phyloP scores from a whole-genome alignment of 164 flowering plant genomes.

The Magnolia sinica region DNA sequence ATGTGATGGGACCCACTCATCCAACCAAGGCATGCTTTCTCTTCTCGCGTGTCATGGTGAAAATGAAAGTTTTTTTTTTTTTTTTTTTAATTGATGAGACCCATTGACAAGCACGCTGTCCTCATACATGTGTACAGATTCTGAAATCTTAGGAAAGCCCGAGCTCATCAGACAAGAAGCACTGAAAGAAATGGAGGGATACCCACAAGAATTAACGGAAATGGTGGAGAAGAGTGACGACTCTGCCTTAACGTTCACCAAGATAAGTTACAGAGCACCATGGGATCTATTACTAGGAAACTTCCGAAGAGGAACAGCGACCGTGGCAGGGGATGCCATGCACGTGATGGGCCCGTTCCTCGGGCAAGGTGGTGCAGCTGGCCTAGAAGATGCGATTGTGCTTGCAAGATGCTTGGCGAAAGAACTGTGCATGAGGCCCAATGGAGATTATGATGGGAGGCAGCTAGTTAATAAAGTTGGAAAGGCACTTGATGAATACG shows the following conservation, averaged over 20 bases:
- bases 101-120: no score
- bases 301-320: conserved; percentile 25
- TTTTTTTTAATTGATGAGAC: no score
- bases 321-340: conserved; percentile 43
- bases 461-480: background rate
- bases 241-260: conserved; percentile 14
- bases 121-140: conserved; percentile 20
- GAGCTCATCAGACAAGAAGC: conserved; percentile 19
- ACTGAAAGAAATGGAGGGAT: conserved; percentile 13
- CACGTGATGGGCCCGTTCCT: conserved; percentile 44
- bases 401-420: conserved; percentile 30
- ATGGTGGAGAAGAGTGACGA: conserved; percentile 23
- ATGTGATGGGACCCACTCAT: no score
- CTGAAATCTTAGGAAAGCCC: conserved; percentile 14
- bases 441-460: background rate
- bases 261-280: conserved; percentile 26
- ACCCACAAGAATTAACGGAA: conserved; percentile 25
- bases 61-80: no score
- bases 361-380: conserved; percentile 40
- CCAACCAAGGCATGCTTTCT: no score
- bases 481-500: conserved; percentile 26
- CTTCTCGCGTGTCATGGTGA: no score
- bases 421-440: background rate
- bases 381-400: conserved; percentile 40
- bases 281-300: conserved; percentile 24